Base-by-base conservation (phyloP, 371 early-diverging fungal species). In the Mucor mucedo region DNA sequence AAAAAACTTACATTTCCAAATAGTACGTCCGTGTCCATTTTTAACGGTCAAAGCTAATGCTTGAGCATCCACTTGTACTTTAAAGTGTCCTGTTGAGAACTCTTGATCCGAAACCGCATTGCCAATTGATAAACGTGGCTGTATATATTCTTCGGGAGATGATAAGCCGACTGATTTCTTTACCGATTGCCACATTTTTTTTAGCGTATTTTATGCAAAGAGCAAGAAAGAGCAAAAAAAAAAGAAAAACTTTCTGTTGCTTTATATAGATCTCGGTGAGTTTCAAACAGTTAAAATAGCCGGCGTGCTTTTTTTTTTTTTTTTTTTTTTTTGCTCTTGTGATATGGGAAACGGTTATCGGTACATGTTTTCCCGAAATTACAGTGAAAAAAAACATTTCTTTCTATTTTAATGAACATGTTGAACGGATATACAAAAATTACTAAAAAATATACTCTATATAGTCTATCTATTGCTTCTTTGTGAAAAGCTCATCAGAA, bases 1-100 rank as follows among this genome's bases (percentile, higher is more conserved):
- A 21, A 5, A 30, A 16, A 8, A 44, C 55, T 72, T 62, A 72
- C 72, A 72, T 69, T 69, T 65, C 72, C 72, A 72, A 52, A 69
- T 62, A 27, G 62, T 59, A 32, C 66, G 65, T 35, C 60, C 69
- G 27, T 61, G 58, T 13, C 13, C 40, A 40, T 70, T 73, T 39
- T 67, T 73, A 5, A 73, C 55, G 13, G 58, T 52, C 3, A 73
- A 45, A 21, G 58, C 39, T 32, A 70, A 38, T 28, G 52, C 62
- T 55, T 66, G 65, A 27, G 65, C 61, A 49, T 73, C 73, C 3
- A 73, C 58, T 54, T 61, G 57, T 6, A 73, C 50, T 21, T 32
- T 70, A 44, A 73, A 73, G 45, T 61, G 53, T 2, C 70, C 73
- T 21, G 61, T 67, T 1, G 64, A 70, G 28, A 66, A 73, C 28